These are phyloP conservation scores for Plasmodium sp. DNA, from an alignment of 169 alveolate species.

Conservation along the genomic window DNA sequence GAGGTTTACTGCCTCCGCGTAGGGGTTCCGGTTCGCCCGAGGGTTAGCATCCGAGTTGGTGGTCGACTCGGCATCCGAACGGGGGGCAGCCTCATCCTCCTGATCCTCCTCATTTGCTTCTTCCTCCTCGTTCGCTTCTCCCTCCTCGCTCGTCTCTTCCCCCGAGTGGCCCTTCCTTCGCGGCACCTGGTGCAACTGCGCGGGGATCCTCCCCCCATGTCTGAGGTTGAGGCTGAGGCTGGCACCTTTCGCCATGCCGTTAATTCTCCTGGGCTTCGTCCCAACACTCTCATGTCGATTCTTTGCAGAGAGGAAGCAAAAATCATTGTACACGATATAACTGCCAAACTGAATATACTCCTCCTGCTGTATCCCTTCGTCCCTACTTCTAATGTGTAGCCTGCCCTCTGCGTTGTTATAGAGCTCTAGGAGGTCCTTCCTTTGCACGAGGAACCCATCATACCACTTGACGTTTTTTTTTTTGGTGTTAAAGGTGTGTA, in stretches of 20 bases:
- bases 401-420: conserved; percentile 12
- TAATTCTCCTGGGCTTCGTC: not conserved
- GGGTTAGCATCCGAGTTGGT: not conserved
- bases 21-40: not conserved
- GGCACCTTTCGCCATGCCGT: not conserved
- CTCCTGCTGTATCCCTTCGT: not conserved
- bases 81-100: not conserved
- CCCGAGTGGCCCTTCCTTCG: not conserved
- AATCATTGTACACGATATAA: conserved; percentile 37
- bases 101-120: not conserved
- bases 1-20: not conserved
- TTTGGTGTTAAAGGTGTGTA: not conserved
- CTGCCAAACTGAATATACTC: conserved; percentile 44
- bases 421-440: not conserved
- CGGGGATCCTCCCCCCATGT: not conserved
- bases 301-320: not conserved
- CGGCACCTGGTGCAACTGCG: not conserved
- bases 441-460: conserved; percentile 33
- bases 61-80: not conserved
- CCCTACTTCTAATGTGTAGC: not conserved
- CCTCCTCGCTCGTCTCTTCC: not conserved
- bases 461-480: conserved; percentile 45
- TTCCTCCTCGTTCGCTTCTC: not conserved
- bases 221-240: no score
- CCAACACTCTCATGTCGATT: not conserved